Percentiles rank a stretch among this genome's conserved stretches.
Conservation (phyloP, 768 basidiomycete species). For the Pilatotrama ljubarskyi region DNA sequence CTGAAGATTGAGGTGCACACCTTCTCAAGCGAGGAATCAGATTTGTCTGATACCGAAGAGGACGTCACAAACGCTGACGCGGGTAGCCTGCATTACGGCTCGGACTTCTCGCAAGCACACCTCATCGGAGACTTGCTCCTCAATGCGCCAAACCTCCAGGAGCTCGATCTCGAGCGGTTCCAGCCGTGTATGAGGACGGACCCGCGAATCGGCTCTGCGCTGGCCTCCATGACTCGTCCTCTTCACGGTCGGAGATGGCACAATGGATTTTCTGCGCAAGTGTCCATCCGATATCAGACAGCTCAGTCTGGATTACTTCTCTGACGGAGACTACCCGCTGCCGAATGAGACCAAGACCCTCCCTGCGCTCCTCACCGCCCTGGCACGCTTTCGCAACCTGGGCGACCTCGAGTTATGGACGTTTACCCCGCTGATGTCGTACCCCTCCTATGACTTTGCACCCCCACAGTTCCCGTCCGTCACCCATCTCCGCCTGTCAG, state of each 20-base stretch:
- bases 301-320: not conserved
- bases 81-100: too few species aligned
- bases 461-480: not conserved
- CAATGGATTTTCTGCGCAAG: not conserved
- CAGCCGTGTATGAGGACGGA: not conserved
- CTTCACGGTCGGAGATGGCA: not conserved
- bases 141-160: not conserved
- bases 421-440: not conserved
- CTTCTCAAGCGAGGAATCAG: not conserved
- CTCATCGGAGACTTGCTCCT: slow-evolving; percentile 3
- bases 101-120: not conserved
- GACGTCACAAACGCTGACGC: too few species aligned
- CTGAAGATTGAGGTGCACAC: not conserved
- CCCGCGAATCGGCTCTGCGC: slow-evolving; percentile 1
- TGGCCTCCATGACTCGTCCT: not conserved
- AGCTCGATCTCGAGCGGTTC: not conserved
- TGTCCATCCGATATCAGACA: not conserved
- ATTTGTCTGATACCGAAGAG: too few species aligned
- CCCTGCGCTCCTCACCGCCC: not conserved
- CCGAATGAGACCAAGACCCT: not conserved
- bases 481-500: not conserved
- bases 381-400: not conserved
- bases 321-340: not conserved
- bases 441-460: too few species aligned
- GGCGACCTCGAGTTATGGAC: slow-evolving; percentile 1